These are phyloP conservation scores for Xylariales sp. DNA, from an alignment of 2,329 filamentous ascomycete genomes.

Conservation along the genomic window DNA sequence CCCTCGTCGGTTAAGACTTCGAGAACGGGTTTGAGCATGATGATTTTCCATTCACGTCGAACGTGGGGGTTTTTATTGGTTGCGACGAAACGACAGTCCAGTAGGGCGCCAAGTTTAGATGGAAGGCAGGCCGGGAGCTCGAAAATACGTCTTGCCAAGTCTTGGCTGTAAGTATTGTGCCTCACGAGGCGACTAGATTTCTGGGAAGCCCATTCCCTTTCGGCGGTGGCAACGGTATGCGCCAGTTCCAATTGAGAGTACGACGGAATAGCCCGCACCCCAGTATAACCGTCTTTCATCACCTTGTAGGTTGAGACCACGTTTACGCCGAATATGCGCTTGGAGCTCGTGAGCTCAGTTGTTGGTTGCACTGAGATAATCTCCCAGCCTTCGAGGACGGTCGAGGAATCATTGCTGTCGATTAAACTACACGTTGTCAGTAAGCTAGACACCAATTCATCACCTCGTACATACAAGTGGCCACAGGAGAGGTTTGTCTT, in stretches of 20 bases:
- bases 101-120: constrained; percentile 37
- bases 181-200: constrained; percentile 1
- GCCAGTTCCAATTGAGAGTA: constrained; percentile 37
- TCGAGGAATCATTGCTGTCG: background rate
- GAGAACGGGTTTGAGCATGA: constrained; percentile 25
- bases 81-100: constrained; percentile 39
- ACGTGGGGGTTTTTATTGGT: constrained; percentile 38
- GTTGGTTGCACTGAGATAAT: constrained; percentile 35
- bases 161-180: constrained; percentile 28
- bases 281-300: constrained; percentile 35
- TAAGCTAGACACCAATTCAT: background rate
- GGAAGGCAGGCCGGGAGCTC: constrained; percentile 35
- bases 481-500: constrained; percentile 1
- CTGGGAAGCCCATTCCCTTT: constrained; percentile 18
- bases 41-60: constrained; percentile 41
- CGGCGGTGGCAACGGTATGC: constrained; percentile 16
- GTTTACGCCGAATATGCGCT: constrained; percentile 31
- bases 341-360: constrained; percentile 29
- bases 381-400: constrained; percentile 34
- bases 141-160: constrained; percentile 35
- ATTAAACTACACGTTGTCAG: constrained; percentile 19
- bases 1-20: constrained; percentile 30
- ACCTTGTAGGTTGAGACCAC: constrained; percentile 25
- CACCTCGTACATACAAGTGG: constrained; percentile 9
- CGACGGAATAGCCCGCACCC: constrained; percentile 36